Base-by-base conservation (phyloP, 768 basidiomycete genomes). In the Gymnopilus junonius region DNA sequence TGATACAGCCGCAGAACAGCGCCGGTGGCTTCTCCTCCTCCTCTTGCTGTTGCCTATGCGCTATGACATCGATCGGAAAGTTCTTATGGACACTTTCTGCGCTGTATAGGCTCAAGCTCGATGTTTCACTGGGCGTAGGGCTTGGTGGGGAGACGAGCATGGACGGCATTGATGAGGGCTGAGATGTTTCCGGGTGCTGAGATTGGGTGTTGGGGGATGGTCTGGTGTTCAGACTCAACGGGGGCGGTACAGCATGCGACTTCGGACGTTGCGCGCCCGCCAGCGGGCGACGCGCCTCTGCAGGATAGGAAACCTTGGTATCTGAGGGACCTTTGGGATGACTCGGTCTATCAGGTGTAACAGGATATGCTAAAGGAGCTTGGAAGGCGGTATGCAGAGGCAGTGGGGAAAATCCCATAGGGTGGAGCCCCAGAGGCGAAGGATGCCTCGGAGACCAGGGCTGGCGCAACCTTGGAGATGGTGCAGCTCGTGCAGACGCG, bases 281-380 rank as follows among this genome's bases (percentile, higher is more conserved):
- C n/a, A 64, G 69, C 69, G 69, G 69, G 62, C 69, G 69, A 58
- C 65, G 66, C 63, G 66, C 66, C 40, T 69, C 69, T 53, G 66
- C 62, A 23, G 66, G 64, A 43, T 65, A 65, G 32, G 61, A 37
- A 20, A 69, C 65, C 43, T 66, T 59, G 29, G 54, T 57, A 25
- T 69, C 66, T 4, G 64, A 27, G 3, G 62, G 57, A 29, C 64
- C 69, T 58, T 64, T 65, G 6, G 64, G 61, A 8, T 65, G 62
- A 15, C 65, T 39, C 2, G 60, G 57, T 27, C 64, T 56, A 25
- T 64, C 63, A 12, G 66, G 64, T 17, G 66, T 67, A 20, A 56
- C 39, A 17, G 66, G 64, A 25, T 67, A 62, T 7, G 48, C 31
- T 31, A 55, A 43, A 15, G 51, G 48, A 23, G 59, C 58, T 32